These are phyloP conservation scores for Theobroma grandiflorum DNA, from an alignment of 441 rosid species.

Conservation along the genomic window DNA sequence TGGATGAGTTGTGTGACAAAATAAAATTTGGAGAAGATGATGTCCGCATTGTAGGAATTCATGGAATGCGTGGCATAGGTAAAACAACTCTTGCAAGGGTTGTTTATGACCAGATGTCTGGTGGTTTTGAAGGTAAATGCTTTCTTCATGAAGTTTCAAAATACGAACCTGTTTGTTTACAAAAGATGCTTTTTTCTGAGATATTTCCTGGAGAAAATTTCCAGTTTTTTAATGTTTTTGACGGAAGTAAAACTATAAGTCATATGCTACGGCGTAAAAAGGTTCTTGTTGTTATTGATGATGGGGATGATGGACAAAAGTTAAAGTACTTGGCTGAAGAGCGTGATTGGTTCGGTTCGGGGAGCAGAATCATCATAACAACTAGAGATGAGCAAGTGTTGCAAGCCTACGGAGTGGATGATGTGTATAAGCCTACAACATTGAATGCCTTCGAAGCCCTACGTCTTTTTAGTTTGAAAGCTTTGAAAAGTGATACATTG, in stretches of 20 bases:
- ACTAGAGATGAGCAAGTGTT: constrained; percentile 44
- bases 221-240: constrained; percentile 25
- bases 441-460: constrained; percentile 25
- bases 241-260: constrained; percentile 4
- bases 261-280: constrained; percentile 33
- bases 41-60: constrained; percentile 22
- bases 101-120: constrained; percentile 40
- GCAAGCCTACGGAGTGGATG: constrained; percentile 11
- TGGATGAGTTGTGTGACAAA: background rate
- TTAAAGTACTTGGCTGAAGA: constrained; percentile 35
- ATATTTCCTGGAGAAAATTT: background rate
- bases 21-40: background rate
- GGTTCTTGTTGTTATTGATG: constrained; percentile 49
- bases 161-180: constrained; percentile 39
- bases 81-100: constrained; percentile 54
- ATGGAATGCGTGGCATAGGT: constrained; percentile 32
- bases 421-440: constrained; percentile 34
- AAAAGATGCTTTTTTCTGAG: constrained; percentile 28
- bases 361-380: constrained; percentile 47
- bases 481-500: constrained; percentile 50
- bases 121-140: constrained; percentile 36
- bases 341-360: constrained; percentile 36
- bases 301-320: constrained; percentile 40
- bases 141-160: constrained; percentile 54
- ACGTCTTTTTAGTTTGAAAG: constrained; percentile 54